A percentile compares a stretch with the other conserved stretches of the same genome.
These are phyloP conservation scores for Thozetella sp. DNA, from an alignment of 495 filamentous ascomycete genomes.

Conservation along the genomic window DNA sequence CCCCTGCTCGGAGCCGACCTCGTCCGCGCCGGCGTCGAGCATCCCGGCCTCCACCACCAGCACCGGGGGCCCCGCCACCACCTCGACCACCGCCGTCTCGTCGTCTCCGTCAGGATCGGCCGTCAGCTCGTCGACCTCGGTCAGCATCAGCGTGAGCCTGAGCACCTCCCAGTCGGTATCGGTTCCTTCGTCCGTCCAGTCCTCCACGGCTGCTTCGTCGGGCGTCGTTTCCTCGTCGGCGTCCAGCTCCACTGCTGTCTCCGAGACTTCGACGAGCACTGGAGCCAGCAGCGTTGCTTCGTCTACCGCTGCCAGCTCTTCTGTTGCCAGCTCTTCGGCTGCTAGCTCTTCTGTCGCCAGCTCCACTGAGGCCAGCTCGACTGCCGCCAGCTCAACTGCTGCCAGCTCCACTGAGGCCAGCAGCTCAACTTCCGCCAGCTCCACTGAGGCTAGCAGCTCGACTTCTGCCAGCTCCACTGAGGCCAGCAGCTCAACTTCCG, in stretches of 20 bases:
- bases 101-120: not conserved
- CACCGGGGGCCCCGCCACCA: not conserved
- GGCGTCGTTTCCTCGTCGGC: not conserved
- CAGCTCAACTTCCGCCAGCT: not conserved
- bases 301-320: not conserved
- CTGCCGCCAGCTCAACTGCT: constrained; percentile 3
- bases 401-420: constrained; percentile 1
- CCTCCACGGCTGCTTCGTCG: not conserved
- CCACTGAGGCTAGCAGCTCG: too few relatives aligned
- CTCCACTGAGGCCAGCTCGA: constrained; percentile 3
- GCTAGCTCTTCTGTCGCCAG: not conserved
- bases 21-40: not conserved
- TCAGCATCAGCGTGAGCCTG: constrained; percentile 2
- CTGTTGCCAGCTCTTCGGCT: not conserved
- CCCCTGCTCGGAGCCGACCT: constrained; percentile 12
- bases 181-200: not conserved
- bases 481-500: constrained; percentile 4
- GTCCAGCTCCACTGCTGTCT: not conserved
- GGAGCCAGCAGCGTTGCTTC: not conserved
- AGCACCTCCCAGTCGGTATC: not conserved
- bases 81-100: constrained; percentile 1
- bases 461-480: not conserved
- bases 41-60: not conserved
- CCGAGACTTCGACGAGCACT: not conserved
- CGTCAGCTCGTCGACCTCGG: not conserved